These are phyloP conservation scores for Coix lacrymajobi DNA, from an alignment of 176 grass and related monocot species.

Conservation along the genomic window DNA sequence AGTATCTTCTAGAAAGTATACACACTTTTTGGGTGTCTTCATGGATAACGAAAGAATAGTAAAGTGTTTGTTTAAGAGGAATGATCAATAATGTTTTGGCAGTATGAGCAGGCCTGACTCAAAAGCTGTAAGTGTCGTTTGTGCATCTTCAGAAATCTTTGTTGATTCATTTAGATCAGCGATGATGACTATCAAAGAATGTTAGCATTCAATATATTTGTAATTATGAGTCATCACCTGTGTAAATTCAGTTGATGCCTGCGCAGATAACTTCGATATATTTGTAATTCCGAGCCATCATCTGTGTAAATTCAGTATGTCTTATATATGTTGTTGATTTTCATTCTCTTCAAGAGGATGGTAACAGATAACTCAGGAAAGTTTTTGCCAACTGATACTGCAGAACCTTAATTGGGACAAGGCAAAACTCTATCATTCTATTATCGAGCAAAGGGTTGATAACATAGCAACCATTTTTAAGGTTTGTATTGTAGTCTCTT, in stretches of 20 bases:
- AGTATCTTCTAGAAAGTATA: neutral
- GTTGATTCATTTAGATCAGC: neutral
- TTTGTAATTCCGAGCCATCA: neutral
- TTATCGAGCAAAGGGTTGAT: slow-evolving; percentile 44
- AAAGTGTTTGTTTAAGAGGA: neutral
- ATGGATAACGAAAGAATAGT: neutral
- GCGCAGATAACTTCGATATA: neutral
- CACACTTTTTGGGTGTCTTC: neutral
- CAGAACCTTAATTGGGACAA: slow-evolving; percentile 64
- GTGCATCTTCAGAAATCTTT: neutral
- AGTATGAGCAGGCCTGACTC: neutral
- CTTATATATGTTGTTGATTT: neutral
- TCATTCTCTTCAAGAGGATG: neutral
- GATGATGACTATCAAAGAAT: neutral
- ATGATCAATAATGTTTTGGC: neutral
- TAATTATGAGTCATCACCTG: neutral
- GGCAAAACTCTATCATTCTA: slow-evolving; percentile 58
- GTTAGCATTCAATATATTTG: neutral
- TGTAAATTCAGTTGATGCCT: neutral
- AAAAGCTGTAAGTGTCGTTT: neutral
- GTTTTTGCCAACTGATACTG: slow-evolving; percentile 13
- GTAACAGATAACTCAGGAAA: neutral
- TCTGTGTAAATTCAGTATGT: neutral
- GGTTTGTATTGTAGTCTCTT: slow-evolving; percentile 42
- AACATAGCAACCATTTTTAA: slow-evolving; percentile 32